A percentile compares a stretch with the other conserved stretches of the same genome.
Evolutionary conservation across 345 rosid species (phyloP).

Genomic region (Firmiana major): DNA sequence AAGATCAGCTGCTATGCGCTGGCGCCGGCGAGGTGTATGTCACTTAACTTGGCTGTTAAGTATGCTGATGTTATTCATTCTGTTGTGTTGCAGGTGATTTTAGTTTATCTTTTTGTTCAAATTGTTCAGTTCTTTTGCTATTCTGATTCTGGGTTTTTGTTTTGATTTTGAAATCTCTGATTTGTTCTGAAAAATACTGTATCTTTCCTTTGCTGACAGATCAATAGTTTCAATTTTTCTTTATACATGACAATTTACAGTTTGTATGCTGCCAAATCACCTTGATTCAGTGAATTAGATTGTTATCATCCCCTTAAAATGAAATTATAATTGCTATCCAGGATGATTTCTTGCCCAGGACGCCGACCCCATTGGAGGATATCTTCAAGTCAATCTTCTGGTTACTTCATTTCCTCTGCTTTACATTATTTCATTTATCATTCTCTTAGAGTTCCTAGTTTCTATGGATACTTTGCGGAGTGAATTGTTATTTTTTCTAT

Average conservation of each 20-base stretch:
- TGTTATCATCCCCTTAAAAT: background rate
- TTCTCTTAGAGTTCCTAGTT: background rate
- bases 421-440: constrained; percentile 1
- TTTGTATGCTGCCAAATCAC: background rate
- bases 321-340: constrained; percentile 19
- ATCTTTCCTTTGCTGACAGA: background rate
- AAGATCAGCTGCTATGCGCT: constrained; percentile 64
- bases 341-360: constrained; percentile 98
- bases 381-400: constrained; percentile 85
- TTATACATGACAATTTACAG: background rate
- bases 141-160: background rate
- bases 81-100: constrained; percentile 72
- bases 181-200: background rate
- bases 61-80: constrained; percentile 91
- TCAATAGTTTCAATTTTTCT: too few species aligned
- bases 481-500: constrained; percentile 25
- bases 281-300: background rate
- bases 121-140: background rate
- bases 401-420: constrained; percentile 31
- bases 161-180: background rate
- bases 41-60: constrained; percentile 90
- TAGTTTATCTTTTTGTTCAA: background rate
- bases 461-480: constrained; percentile 14
- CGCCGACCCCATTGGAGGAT: constrained; percentile 89
- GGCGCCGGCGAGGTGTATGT: constrained; percentile 98